Base-by-base conservation (phyloP, 2,329 filamentous ascomycete species). In the Alternaria arbusti region DNA sequence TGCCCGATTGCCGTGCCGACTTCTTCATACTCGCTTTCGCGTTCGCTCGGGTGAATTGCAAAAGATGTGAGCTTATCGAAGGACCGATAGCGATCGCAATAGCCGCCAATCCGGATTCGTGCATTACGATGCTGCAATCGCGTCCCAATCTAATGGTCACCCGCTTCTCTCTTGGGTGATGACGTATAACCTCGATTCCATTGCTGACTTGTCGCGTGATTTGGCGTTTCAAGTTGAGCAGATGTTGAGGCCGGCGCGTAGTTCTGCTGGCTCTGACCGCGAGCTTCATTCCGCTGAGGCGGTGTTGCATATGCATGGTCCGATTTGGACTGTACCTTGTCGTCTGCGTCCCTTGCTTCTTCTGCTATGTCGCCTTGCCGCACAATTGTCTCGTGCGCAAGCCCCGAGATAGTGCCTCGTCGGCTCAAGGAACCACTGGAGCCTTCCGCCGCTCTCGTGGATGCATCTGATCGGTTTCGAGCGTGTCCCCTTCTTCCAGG, bases 381-480 rank as follows among this genome's bases (percentile, higher is more conserved):
- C 52, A 70, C 57, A 28, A 69, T 68, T 25, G 70, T 65, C 61
- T 79, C 77, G 55, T 78, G 70, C 55, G 70, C 71, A 43, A 76
- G 69, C 50, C 75, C 73, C 17, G 75, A 78, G 47, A 79, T 67
- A 3, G 76, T 78, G 25, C 74, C 70, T 30, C 75, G 73, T 23
- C 77, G 72, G 59, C 76, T 79, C 57, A 79, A 30, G 73, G 74
- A 62, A 70, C 70, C 67, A 59, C 71, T 67, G 66, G 71, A 70
- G 61, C 68, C 68, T 50, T 78, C 76, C 63, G 65, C 62, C 65
- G 73, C 78, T 72, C 77, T 71, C 68, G 77, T 72, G 66, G 88
- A 89, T 63, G 88, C 78, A 74, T 91, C 90, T 79, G 89, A 92
- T 72, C 86, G 85, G 71, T 90, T 87, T 67, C 90, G 85, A 50